phyloP scores from a whole-genome alignment of 2,329 filamentous ascomycete species.

The Alternaria metachromatica region DNA sequence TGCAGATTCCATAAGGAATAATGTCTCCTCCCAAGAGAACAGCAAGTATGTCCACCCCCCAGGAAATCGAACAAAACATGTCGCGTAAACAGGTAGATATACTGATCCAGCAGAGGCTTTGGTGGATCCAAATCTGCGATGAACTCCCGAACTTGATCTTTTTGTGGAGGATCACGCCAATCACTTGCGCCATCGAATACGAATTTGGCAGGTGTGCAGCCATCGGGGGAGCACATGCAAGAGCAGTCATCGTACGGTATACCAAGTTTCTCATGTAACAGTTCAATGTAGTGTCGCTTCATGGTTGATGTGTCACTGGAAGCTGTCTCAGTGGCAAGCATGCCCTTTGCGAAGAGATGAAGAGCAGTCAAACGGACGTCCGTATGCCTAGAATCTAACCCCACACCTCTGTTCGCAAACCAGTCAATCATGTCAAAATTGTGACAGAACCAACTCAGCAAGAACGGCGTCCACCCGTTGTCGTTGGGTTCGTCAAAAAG shows the following conservation, averaged over 20 bases:
- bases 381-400: neutral
- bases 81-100: too few species aligned
- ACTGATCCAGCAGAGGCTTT: fast-evolving
- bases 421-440: neutral
- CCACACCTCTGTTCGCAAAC: neutral
- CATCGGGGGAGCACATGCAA: neutral
- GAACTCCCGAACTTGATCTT: fast-evolving
- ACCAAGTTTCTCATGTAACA: neutral
- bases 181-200: fast-evolving
- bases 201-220: neutral
- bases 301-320: neutral
- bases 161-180: too few species aligned
- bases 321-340: too few species aligned
- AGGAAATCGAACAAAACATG: neutral
- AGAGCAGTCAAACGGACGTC: neutral
- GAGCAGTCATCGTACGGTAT: neutral
- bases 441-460: neutral
- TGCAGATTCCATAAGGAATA: too few species aligned
- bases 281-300: fast-evolving
- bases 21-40: neutral
- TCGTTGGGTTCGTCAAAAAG: neutral
- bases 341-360: neutral
- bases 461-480: neutral
- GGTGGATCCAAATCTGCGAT: too few species aligned
- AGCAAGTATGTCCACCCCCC: neutral